phyloP scores from a whole-genome alignment of 2,329 filamentous ascomycete species.

The Aphanoascus verrucosus region DNA sequence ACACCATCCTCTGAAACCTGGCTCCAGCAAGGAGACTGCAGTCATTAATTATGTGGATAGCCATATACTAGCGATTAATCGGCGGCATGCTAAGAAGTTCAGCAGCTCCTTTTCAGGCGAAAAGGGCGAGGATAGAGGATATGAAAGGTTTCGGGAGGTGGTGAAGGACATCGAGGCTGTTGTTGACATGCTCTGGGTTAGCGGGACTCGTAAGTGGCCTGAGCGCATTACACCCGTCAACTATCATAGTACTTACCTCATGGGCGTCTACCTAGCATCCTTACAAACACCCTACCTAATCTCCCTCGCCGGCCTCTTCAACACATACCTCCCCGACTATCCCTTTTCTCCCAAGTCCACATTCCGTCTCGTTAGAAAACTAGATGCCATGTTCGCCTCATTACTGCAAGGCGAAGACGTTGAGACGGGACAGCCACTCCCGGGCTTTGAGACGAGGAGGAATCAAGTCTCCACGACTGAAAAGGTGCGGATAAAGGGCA shows the following conservation, averaged over 20 bases:
- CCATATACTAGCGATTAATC: conserved; percentile 41
- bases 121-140: conserved; percentile 39
- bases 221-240: too few species aligned
- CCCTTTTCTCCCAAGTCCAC: conserved; percentile 55
- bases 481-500: conserved; percentile 74
- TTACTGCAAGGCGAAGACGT: conserved; percentile 58
- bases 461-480: conserved; percentile 58
- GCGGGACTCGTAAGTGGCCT: conserved; percentile 61
- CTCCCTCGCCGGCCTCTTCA: conserved; percentile 61
- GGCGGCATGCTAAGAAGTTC: conserved; percentile 44
- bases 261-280: conserved; percentile 43
- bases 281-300: conserved; percentile 78
- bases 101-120: conserved; percentile 16
- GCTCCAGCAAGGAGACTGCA: conserved; percentile 48
- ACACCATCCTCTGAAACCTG: conserved; percentile 42
- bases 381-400: conserved; percentile 74
- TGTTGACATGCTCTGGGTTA: conserved; percentile 74
- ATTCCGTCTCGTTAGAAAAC: conserved; percentile 61
- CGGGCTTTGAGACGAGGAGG: conserved; percentile 56
- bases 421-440: conserved; percentile 53
- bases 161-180: conserved; percentile 63
- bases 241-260: too few species aligned
- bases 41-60: conserved; percentile 49
- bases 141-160: conserved; percentile 56
- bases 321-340: conserved; percentile 62